Evolutionary conservation across 371 early-diverging fungal genomes (phyloP).

Genomic region (Actinomortierella ambigua): DNA sequence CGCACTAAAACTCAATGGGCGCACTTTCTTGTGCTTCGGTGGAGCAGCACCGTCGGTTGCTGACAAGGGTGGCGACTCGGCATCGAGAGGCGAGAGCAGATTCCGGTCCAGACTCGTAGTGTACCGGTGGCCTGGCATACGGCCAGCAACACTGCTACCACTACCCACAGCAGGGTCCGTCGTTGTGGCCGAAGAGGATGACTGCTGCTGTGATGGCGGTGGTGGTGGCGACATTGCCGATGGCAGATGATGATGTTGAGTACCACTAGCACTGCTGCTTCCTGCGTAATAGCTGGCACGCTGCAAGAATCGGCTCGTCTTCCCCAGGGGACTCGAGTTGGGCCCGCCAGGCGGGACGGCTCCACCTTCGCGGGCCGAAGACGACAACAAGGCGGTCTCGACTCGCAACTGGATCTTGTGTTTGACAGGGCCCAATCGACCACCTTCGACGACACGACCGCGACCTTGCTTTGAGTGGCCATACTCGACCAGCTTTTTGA

Average conservation of each 20-base stretch:
- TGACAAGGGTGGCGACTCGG: not conserved
- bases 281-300: too few relatives aligned
- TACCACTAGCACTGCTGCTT: too few relatives aligned
- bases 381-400: slow-evolving; percentile 17
- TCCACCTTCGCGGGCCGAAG: too few relatives aligned
- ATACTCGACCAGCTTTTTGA: slow-evolving; percentile 29
- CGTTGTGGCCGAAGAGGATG: slow-evolving; percentile 5
- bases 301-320: too few relatives aligned
- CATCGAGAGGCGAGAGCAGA: slow-evolving; percentile 25
- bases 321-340: too few relatives aligned
- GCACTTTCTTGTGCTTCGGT: slow-evolving; percentile 19
- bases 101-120: slow-evolving; percentile 20
- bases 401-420: slow-evolving; percentile 43
- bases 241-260: not conserved
- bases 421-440: slow-evolving; percentile 28
- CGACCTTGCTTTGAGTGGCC: slow-evolving; percentile 38
- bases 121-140: slow-evolving; percentile 12
- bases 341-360: too few relatives aligned
- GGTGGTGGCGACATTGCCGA: not conserved
- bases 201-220: not conserved
- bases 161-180: not conserved
- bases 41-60: not conserved
- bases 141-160: not conserved
- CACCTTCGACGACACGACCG: slow-evolving; percentile 29
- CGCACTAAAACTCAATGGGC: slow-evolving; percentile 38